phyloP scores from a whole-genome alignment of 306 rosid species.

The Purshia tridentata region DNA sequence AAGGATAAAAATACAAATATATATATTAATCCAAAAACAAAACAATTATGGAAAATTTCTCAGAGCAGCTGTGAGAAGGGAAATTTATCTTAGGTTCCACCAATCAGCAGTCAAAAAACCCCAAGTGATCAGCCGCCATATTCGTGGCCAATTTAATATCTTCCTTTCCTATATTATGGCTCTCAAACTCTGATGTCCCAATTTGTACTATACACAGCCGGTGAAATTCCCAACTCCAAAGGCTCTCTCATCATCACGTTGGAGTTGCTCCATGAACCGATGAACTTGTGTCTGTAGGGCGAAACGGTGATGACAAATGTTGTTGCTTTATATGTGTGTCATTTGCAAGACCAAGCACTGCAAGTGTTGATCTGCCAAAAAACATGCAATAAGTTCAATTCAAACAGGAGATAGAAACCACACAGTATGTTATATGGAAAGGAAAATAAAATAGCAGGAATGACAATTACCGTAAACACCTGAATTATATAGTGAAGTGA shows the following conservation, averaged over 20 bases:
- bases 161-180: neutral
- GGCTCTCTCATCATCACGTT: slow-evolving; percentile 37
- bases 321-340: slow-evolving; percentile 56
- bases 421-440: neutral
- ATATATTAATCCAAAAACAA: neutral
- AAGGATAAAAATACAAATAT: slow-evolving; percentile 18
- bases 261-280: slow-evolving; percentile 69
- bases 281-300: slow-evolving; percentile 58
- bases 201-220: slow-evolving; percentile 22
- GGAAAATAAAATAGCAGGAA: neutral
- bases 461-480: neutral
- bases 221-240: slow-evolving; percentile 20
- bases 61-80: slow-evolving; percentile 26
- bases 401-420: neutral
- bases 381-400: neutral
- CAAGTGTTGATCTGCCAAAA: slow-evolving; percentile 62
- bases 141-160: neutral
- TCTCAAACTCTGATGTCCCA: slow-evolving; percentile 2
- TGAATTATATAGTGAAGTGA: neutral
- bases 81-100: slow-evolving; percentile 17
- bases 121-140: slow-evolving; percentile 18
- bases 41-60: slow-evolving; percentile 37
- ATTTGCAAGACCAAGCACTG: slow-evolving; percentile 66
- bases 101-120: slow-evolving; percentile 23
- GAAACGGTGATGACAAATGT: slow-evolving; percentile 45